Evolutionary conservation across 345 rosid species (phyloP).

Genomic region (Alliaria petiolata): DNA sequence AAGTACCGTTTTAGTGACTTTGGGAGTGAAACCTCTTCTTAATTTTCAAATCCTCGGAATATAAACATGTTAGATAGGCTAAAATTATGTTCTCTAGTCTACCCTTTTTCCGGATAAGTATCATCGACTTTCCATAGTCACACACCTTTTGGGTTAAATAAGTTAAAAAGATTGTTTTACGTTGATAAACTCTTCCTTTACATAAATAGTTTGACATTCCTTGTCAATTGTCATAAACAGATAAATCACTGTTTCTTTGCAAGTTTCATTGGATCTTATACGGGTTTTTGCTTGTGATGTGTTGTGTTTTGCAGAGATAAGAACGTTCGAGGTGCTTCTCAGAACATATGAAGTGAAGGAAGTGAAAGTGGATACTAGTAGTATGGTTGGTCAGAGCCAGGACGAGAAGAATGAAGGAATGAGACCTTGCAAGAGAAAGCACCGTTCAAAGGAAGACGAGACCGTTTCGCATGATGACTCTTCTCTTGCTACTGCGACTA

Average conservation of each 20-base stretch:
- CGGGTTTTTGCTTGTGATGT: background rate
- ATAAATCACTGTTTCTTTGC: background rate
- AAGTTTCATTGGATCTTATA: background rate
- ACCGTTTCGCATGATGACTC: conserved; percentile 18
- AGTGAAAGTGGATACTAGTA: conserved; percentile 47
- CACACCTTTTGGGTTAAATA: background rate
- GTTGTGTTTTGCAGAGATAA: conserved; percentile 52
- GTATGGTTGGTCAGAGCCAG: conserved; percentile 19
- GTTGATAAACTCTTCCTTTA: background rate
- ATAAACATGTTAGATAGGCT: too few relatives aligned
- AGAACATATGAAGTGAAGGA: conserved; percentile 80
- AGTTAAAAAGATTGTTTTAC: background rate
- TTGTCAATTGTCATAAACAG: too few relatives aligned
- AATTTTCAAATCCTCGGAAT: background rate
- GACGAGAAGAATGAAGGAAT: conserved; percentile 34
- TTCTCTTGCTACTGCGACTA: conserved; percentile 17
- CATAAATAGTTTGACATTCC: too few relatives aligned
- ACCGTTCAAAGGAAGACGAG: conserved; percentile 40
- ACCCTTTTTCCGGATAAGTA: too few relatives aligned
- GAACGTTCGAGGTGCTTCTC: conserved; percentile 85
- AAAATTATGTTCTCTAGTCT: too few relatives aligned
- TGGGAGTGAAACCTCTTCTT: background rate
- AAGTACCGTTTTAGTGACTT: background rate
- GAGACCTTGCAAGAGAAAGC: conserved; percentile 76
- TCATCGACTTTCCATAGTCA: too few relatives aligned